Evolutionary conservation across 768 basidiomycete genomes (phyloP).

Genomic region (Mycena epipterygia): DNA sequence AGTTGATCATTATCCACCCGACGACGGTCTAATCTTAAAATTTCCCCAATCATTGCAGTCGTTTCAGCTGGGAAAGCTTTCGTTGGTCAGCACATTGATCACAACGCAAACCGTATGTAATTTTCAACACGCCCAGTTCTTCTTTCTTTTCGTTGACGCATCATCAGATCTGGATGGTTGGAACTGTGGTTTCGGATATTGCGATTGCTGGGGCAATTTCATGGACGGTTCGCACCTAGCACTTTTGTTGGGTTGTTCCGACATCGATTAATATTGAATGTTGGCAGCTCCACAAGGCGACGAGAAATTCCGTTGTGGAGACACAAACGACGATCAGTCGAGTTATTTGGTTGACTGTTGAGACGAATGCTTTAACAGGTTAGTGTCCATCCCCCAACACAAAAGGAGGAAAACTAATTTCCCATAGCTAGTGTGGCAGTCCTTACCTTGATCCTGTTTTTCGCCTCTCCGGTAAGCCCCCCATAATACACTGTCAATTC

Average conservation of each 20-base stretch:
- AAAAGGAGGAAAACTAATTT: background rate
- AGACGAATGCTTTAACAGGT: background rate
- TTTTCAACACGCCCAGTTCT: background rate
- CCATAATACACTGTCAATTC: background rate
- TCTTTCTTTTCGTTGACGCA: background rate
- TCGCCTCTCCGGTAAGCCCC: background rate
- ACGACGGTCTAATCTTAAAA: background rate
- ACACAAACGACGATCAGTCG: background rate
- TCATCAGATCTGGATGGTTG: background rate
- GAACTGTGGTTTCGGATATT: background rate
- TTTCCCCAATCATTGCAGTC: background rate
- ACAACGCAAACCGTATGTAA: background rate
- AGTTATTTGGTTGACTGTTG: background rate
- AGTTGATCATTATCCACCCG: background rate
- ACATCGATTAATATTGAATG: background rate
- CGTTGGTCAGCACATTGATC: background rate
- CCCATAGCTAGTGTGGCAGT: background rate
- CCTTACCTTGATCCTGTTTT: background rate
- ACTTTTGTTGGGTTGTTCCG: too few relatives aligned
- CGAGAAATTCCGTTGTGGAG: background rate
- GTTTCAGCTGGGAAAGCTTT: background rate
- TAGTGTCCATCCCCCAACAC: background rate
- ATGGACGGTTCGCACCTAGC: background rate
- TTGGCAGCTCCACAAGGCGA: background rate
- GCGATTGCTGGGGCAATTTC: background rate